A percentile compares a stretch with the other conserved stretches of the same genome.
Evolutionary conservation across 1,284 basidiomycete genomes (phyloP).

Genomic region (Boletus calvinii): DNA sequence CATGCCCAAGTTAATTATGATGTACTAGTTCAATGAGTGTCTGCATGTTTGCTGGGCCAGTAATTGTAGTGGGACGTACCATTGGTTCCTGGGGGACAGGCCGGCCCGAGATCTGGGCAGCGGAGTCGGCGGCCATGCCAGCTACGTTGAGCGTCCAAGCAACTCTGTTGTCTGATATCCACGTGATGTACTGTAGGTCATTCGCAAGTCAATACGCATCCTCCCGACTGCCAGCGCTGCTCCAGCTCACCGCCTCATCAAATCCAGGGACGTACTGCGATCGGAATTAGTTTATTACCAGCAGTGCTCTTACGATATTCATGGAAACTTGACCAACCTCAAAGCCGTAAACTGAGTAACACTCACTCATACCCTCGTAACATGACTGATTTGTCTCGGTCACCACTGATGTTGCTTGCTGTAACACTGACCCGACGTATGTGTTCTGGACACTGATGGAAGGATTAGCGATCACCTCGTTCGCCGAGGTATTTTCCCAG

Average conservation of each 20-base stretch:
- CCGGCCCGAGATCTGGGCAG: conserved; percentile 58
- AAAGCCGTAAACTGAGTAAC: conserved; percentile 53
- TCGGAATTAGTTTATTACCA: neutral
- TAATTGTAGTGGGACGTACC: conserved; percentile 39
- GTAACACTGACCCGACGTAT: conserved; percentile 56
- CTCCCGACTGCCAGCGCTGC: neutral
- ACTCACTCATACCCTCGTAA: conserved; percentile 46
- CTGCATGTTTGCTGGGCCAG: neutral
- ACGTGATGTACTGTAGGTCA: conserved; percentile 59
- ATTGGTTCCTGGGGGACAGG: conserved; percentile 72
- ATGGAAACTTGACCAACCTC: conserved; percentile 43
- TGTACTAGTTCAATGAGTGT: conserved; percentile 33
- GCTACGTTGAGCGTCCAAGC: conserved; percentile 67
- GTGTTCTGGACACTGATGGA: conserved; percentile 48
- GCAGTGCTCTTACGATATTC: neutral
- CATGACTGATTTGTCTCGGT: conserved; percentile 49
- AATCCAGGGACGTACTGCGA: conserved; percentile 59
- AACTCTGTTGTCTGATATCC: conserved; percentile 56
- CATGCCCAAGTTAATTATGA: conserved; percentile 56
- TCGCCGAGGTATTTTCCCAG: conserved; percentile 44
- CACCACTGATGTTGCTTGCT: conserved; percentile 61
- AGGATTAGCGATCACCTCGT: conserved; percentile 47
- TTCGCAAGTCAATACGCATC: conserved; percentile 2
- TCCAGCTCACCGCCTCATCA: conserved; percentile 44
- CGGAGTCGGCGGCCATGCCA: conserved; percentile 60